phyloP scores from a whole-genome alignment of 2,329 filamentous ascomycete species.

The Dothiorella sarmentorum region DNA sequence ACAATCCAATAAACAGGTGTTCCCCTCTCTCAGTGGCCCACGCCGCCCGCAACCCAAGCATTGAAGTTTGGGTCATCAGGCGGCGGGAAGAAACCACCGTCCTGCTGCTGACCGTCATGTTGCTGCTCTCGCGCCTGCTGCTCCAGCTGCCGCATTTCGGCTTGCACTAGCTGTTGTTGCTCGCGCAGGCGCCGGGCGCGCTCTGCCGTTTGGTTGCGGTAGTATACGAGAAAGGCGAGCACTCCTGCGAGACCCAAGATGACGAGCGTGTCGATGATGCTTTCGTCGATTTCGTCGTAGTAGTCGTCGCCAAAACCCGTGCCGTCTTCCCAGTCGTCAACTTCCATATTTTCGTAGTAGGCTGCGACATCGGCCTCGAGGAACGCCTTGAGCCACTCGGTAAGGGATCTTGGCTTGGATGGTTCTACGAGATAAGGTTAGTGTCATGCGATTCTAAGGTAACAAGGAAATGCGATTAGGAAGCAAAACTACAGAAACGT shows the following conservation, averaged over 20 bases:
- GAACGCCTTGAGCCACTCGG: constrained; percentile 85
- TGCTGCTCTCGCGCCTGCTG: constrained; percentile 23
- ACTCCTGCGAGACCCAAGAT: constrained; percentile 75
- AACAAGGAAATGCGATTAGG: background rate
- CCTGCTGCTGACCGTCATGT: constrained; percentile 41
- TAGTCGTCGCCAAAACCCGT: constrained; percentile 57
- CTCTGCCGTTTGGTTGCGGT: constrained; percentile 62
- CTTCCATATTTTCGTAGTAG: constrained; percentile 54
- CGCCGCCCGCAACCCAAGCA: constrained; percentile 65
- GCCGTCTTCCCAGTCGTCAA: constrained; percentile 42
- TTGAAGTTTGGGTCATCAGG: constrained; percentile 65
- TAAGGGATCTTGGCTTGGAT: constrained; percentile 71
- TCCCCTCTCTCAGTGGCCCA: constrained; percentile 63
- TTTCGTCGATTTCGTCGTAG: constrained; percentile 66
- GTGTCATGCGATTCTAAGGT: constrained; percentile 28
- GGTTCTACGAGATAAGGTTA: constrained; percentile 47
- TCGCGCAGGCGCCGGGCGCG: constrained; percentile 27
- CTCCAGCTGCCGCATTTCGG: no score
- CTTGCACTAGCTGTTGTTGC: constrained; percentile 28
- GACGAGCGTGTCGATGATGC: constrained; percentile 77
- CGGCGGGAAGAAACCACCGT: constrained; percentile 61
- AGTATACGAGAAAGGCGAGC: constrained; percentile 76
- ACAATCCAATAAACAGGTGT: no score
- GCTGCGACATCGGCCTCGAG: constrained; percentile 58
- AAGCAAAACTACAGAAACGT: constrained; percentile 24